Evolutionary conservation across 495 filamentous ascomycete species (phyloP).

Genomic region (Darksidea phi): DNA sequence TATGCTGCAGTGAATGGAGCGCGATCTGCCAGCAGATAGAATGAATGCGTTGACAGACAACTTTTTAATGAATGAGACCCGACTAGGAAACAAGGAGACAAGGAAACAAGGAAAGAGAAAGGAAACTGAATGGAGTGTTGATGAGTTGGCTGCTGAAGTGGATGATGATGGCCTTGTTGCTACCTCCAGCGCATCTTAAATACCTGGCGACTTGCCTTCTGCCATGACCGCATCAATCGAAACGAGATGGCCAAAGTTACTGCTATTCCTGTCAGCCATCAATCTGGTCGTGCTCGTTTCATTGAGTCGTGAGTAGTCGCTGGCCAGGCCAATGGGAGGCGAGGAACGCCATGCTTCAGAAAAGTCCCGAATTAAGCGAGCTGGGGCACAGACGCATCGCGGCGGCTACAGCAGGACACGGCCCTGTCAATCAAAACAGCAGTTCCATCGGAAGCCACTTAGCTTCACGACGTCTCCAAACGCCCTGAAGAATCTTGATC

Average conservation of each 20-base stretch:
- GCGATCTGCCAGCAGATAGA: slow-evolving; percentile 37
- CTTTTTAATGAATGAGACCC: slow-evolving; percentile 35
- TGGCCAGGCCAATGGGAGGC: slow-evolving; percentile 30
- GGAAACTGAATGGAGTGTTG: slow-evolving; percentile 22
- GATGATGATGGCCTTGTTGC: slow-evolving; percentile 23
- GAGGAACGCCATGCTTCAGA: slow-evolving; percentile 23
- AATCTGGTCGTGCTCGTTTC: slow-evolving; percentile 21
- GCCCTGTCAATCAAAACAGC: slow-evolving; percentile 14
- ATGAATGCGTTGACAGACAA: slow-evolving; percentile 34
- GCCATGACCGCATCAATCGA: slow-evolving; percentile 20
- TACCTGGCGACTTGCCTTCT: slow-evolving; percentile 21
- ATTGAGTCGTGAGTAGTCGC: slow-evolving; percentile 38
- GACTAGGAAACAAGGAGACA: slow-evolving; percentile 32
- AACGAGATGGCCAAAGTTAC: slow-evolving; percentile 22
- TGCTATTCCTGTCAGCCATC: slow-evolving; percentile 32
- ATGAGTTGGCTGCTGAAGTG: slow-evolving; percentile 30
- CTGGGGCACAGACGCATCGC: slow-evolving; percentile 23
- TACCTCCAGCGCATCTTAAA: slow-evolving; percentile 31
- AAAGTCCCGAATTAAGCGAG: slow-evolving; percentile 34
- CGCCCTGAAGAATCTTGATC: slow-evolving; percentile 26
- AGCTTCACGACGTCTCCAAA: slow-evolving; percentile 10
- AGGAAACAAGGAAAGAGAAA: slow-evolving; percentile 35
- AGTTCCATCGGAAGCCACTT: slow-evolving; percentile 29
- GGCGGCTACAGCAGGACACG: slow-evolving; percentile 36
- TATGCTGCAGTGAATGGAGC: slow-evolving; percentile 30